Evolutionary conservation across 2,329 filamentous ascomycete species (phyloP).

Genomic region (Biscogniauxia sp.): DNA sequence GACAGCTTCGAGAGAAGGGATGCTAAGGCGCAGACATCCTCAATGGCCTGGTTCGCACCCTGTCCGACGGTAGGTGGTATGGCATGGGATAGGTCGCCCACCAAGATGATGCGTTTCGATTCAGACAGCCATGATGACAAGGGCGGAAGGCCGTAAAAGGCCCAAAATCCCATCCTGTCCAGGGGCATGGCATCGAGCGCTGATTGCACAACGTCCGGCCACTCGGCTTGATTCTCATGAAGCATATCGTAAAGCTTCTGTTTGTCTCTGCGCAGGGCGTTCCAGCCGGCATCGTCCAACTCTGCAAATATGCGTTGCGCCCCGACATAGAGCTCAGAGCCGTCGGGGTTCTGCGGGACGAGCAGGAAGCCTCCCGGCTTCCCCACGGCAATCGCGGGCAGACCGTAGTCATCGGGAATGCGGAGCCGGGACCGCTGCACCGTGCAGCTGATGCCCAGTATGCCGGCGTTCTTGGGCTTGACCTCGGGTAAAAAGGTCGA

Average conservation of each 20-base stretch:
- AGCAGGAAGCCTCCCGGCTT: constrained; percentile 48
- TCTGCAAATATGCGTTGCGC: constrained; percentile 15
- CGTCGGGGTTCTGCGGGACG: constrained; percentile 46
- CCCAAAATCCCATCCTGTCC: constrained; percentile 42
- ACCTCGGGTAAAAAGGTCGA: constrained; percentile 48
- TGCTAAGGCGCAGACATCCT: constrained; percentile 48
- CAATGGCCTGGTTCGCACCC: constrained; percentile 46
- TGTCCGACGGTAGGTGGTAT: constrained; percentile 48
- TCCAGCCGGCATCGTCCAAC: constrained; percentile 14
- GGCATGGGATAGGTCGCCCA: constrained; percentile 49
- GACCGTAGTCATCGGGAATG: constrained; percentile 33
- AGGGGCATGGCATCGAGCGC: constrained; percentile 34
- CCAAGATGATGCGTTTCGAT: constrained; percentile 38
- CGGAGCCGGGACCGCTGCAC: constrained; percentile 38
- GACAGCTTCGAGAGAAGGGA: constrained; percentile 34
- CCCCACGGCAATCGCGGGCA: constrained; percentile 44
- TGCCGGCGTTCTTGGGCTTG: constrained; percentile 39
- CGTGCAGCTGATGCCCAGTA: constrained; percentile 46
- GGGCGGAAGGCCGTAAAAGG: constrained; percentile 43
- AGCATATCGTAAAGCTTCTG: constrained; percentile 35
- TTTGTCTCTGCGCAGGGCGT: constrained; percentile 15
- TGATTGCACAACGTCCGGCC: constrained; percentile 37
- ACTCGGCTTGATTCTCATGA: constrained; percentile 31
- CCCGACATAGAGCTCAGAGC: constrained; percentile 37
- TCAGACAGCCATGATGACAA: constrained; percentile 41